Evolutionary conservation across 164 flowering plant species (phyloP).

Genomic region (Kalanchoe fedtschenkoi): DNA sequence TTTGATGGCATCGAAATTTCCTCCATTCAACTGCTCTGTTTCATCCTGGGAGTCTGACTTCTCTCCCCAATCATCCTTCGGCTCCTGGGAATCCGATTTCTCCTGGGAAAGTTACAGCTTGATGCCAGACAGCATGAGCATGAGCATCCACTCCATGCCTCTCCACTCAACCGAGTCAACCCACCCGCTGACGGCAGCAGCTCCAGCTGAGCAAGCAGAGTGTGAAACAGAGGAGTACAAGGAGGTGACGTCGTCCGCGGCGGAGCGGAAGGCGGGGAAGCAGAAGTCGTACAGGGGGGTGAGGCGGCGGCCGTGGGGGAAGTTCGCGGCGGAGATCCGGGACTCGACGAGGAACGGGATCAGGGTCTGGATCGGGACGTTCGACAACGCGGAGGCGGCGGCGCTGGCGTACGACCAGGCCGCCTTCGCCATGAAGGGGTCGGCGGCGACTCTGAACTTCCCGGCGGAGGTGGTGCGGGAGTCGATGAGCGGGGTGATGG

Average conservation of each 20-base stretch:
- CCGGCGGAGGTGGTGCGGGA: slow-evolving; percentile 36
- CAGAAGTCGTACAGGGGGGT: slow-evolving; percentile 39
- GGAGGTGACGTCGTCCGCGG: background rate
- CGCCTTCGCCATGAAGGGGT: slow-evolving; percentile 44
- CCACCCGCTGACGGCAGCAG: background rate
- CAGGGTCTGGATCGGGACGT: slow-evolving; percentile 64
- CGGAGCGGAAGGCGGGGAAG: background rate
- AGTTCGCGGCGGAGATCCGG: slow-evolving; percentile 54
- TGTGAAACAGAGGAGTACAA: background rate
- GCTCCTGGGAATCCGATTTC: background rate
- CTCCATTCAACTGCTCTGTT: background rate
- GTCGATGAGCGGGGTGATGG: slow-evolving; percentile 27
- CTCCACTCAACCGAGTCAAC: background rate
- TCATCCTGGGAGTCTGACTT: background rate
- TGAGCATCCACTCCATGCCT: no score
- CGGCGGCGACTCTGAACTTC: slow-evolving; percentile 45
- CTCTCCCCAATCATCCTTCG: background rate
- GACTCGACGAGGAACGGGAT: slow-evolving; percentile 53
- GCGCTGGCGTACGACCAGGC: slow-evolving; percentile 73
- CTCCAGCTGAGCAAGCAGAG: background rate
- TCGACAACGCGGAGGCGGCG: slow-evolving; percentile 54
- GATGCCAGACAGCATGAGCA: background rate
- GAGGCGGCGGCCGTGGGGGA: slow-evolving; percentile 53
- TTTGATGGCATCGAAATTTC: background rate
- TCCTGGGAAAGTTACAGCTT: background rate